Evolutionary conservation across 768 basidiomycete genomes (phyloP).

Genomic region (Chlorophyllum brunneum): DNA sequence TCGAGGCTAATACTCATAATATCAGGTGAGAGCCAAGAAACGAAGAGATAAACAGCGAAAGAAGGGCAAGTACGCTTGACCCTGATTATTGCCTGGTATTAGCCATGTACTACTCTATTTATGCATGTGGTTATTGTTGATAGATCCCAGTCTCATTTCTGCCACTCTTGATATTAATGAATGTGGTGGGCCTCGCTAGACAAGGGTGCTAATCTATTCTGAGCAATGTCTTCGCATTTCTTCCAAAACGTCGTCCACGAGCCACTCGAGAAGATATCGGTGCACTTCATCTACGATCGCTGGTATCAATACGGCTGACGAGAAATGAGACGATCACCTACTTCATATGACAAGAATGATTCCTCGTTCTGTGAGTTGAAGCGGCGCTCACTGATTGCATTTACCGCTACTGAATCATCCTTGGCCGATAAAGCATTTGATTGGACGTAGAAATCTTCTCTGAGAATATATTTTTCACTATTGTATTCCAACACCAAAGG

Average conservation of each 20-base stretch:
- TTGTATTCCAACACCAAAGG: conserved; percentile 1
- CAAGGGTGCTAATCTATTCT: background rate
- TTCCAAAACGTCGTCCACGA: conserved; percentile 18
- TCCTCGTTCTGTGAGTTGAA: conserved; percentile 11
- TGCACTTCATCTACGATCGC: conserved; percentile 11
- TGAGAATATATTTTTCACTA: conserved; percentile 5
- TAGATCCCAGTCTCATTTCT: background rate
- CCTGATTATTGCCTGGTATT: background rate
- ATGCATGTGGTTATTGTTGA: background rate
- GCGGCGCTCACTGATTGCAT: conserved; percentile 13
- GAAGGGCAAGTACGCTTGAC: conserved; percentile 37
- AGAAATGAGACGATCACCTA: background rate
- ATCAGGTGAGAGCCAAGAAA: conserved; percentile 79
- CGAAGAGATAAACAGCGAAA: conserved; percentile 72
- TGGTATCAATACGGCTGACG: background rate
- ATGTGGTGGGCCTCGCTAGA: background rate
- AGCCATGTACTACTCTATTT: background rate
- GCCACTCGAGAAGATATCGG: conserved; percentile 8
- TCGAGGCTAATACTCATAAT: background rate
- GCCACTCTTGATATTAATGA: background rate
- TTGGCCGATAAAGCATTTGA: background rate
- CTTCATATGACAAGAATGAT: conserved; percentile 15
- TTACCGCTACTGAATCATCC: background rate
- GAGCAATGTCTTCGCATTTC: conserved; percentile 14
- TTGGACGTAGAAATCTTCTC: conserved; percentile 8